Evolutionary conservation across 129 eudicot genomes (phyloP).

Genomic region (Silybum marianum): DNA sequence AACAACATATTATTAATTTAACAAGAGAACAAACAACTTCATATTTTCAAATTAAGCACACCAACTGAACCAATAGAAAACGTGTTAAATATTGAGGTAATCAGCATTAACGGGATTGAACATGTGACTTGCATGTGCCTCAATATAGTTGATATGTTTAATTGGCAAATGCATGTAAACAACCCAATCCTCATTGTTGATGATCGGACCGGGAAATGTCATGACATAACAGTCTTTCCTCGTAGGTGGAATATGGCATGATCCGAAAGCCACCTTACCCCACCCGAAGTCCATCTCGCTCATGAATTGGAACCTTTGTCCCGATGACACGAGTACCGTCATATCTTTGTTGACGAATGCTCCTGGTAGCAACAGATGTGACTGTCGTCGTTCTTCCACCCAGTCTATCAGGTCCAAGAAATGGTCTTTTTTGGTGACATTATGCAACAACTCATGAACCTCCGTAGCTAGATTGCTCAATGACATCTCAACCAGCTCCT

Average conservation of each 20-base stretch:
- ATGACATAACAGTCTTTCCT: conserved; percentile 50
- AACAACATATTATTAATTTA: background rate
- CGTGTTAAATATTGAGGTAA: conserved; percentile 22
- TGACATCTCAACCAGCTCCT: conserved; percentile 28
- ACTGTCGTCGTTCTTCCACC: conserved; percentile 59
- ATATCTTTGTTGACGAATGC: conserved; percentile 30
- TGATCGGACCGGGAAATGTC: conserved; percentile 53
- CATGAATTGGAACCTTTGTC: conserved; percentile 41
- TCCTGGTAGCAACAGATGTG: conserved; percentile 38
- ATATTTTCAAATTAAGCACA: background rate
- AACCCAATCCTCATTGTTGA: conserved; percentile 60
- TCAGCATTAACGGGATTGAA: conserved; percentile 44
- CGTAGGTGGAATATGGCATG: conserved; percentile 56
- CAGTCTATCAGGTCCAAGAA: conserved; percentile 55
- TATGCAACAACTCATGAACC: conserved; percentile 34
- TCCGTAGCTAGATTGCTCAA: conserved; percentile 29
- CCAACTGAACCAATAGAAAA: background rate
- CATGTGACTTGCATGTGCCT: conserved; percentile 35
- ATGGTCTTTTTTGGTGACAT: conserved; percentile 42
- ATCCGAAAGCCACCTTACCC: conserved; percentile 58
- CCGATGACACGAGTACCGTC: conserved; percentile 58
- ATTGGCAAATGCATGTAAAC: conserved; percentile 57
- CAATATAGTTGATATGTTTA: conserved; percentile 49
- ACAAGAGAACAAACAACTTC: background rate
- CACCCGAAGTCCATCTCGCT: conserved; percentile 63